A percentile compares a stretch with the other conserved stretches of the same genome.
These are phyloP conservation scores for Aristolochia contorta DNA, from an alignment of 164 flowering plant species.

Conservation along the genomic window DNA sequence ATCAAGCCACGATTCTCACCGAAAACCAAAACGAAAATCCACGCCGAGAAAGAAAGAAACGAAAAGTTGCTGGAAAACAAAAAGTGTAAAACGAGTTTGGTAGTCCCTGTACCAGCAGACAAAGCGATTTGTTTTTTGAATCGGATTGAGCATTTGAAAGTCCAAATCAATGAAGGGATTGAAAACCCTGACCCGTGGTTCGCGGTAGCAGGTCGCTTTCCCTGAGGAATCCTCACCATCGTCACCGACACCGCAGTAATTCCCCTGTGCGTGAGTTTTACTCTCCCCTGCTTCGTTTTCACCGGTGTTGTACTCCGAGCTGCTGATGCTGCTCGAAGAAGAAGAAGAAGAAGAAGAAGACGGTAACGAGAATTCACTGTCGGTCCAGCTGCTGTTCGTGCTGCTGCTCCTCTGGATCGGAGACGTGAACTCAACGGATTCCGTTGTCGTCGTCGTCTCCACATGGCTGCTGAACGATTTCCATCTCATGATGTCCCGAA, in stretches of 20 bases:
- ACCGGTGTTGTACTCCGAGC: constrained; percentile 14
- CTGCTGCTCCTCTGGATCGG: constrained; percentile 3
- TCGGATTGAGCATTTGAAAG: neutral
- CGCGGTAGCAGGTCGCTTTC: constrained; percentile 16
- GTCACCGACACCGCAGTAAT: constrained; percentile 19
- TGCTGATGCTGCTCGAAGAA: too few relatives aligned
- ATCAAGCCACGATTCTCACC: neutral
- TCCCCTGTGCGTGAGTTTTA: constrained; percentile 12
- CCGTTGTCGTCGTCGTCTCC: constrained; percentile 19
- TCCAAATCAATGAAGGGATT: neutral
- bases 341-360: too few relatives aligned
- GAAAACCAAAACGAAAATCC: neutral
- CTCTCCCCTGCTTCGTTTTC: constrained; percentile 23
- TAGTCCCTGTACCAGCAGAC: constrained; percentile 11
- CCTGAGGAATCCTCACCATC: constrained; percentile 32
- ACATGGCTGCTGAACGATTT: constrained; percentile 30
- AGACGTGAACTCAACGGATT: constrained; percentile 20
- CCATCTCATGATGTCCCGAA: constrained; percentile 40
- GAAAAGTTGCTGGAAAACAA: too few relatives aligned
- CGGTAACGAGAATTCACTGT: constrained; percentile 26
- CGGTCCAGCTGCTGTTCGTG: constrained; percentile 21
- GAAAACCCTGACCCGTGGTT: constrained; percentile 14
- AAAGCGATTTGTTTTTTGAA: neutral
- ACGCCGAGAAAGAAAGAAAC: too few relatives aligned
- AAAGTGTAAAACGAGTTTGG: constrained; percentile 2